Percentiles rank a stretch among this genome's conserved stretches.
Evolutionary conservation across 108 stramenopile species (phyloP).

Genomic region (Tribonema minus): DNA sequence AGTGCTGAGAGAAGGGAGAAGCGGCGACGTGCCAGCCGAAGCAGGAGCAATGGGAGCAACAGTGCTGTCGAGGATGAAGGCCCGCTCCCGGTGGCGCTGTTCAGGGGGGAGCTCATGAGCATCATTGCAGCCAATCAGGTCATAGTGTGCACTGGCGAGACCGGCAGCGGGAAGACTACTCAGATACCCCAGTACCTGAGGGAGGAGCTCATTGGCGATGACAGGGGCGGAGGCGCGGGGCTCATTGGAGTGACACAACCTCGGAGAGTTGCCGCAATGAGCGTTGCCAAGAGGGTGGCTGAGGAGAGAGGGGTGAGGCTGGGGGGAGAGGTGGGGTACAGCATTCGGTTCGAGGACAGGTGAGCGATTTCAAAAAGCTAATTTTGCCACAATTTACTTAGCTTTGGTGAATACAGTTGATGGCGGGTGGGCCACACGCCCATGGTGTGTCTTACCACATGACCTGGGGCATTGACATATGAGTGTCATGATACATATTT

Average conservation of each 20-base stretch:
- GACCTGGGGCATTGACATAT: no score
- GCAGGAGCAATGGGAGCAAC: no score
- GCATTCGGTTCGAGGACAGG: conserved; percentile 46
- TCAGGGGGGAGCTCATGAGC: conserved; percentile 31
- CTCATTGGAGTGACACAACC: conserved; percentile 78
- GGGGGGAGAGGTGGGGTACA: conserved; percentile 49
- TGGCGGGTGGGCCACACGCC: no score
- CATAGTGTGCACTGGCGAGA: conserved; percentile 53
- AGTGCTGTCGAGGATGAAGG: neutral
- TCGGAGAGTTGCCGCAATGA: conserved; percentile 88
- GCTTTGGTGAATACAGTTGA: no score
- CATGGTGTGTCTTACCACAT: no score
- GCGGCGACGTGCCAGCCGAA: no score
- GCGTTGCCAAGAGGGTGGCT: conserved; percentile 81
- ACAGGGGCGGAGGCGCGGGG: no score
- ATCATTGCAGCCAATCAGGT: conserved; percentile 41
- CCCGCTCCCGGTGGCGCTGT: conserved; percentile 27
- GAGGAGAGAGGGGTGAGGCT: conserved; percentile 66
- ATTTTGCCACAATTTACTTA: no score
- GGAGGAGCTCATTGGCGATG: neutral
- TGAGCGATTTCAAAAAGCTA: no score
- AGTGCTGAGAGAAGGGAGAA: no score
- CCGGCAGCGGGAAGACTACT: conserved; percentile 55
- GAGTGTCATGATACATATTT: no score
- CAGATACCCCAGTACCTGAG: conserved; percentile 53